Evolutionary conservation across 1,284 basidiomycete species (phyloP).

Genomic region (Moesziomyces sp.): DNA sequence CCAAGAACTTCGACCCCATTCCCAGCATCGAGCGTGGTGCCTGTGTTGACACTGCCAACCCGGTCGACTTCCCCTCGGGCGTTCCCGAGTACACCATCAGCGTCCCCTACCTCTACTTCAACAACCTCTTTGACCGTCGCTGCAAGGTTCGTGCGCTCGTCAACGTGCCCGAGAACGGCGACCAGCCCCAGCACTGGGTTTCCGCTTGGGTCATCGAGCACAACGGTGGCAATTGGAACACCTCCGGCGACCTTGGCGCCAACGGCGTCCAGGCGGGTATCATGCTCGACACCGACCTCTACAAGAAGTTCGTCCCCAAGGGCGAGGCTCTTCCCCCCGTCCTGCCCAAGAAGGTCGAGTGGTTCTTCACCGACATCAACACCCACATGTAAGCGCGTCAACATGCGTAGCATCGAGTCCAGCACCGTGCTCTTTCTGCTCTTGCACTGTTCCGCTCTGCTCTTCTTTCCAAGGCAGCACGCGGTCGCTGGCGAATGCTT

Average conservation of each 20-base stretch:
- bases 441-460: background rate
- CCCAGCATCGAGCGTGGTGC: constrained; percentile 6
- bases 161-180: constrained; percentile 38
- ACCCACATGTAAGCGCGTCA: constrained; percentile 14
- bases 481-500: background rate
- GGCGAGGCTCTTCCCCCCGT: constrained; percentile 7
- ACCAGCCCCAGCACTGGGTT: constrained; percentile 28
- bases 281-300: constrained; percentile 30
- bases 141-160: constrained; percentile 46
- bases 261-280: constrained; percentile 15
- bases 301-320: constrained; percentile 27
- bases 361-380: constrained; percentile 54
- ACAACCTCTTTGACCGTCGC: constrained; percentile 43
- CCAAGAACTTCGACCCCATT: constrained; percentile 10
- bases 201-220: constrained; percentile 35
- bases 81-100: constrained; percentile 24
- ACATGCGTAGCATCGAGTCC: constrained; percentile 6
- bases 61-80: constrained; percentile 9
- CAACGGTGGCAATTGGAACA: constrained; percentile 20
- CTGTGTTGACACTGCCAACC: constrained; percentile 22
- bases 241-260: constrained; percentile 1
- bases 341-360: constrained; percentile 13
- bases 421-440: background rate
- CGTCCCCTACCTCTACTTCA: constrained; percentile 37
- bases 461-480: background rate